phyloP scores from a whole-genome alignment of 176 grass and related monocot genomes.

The Lolium rigidum region DNA sequence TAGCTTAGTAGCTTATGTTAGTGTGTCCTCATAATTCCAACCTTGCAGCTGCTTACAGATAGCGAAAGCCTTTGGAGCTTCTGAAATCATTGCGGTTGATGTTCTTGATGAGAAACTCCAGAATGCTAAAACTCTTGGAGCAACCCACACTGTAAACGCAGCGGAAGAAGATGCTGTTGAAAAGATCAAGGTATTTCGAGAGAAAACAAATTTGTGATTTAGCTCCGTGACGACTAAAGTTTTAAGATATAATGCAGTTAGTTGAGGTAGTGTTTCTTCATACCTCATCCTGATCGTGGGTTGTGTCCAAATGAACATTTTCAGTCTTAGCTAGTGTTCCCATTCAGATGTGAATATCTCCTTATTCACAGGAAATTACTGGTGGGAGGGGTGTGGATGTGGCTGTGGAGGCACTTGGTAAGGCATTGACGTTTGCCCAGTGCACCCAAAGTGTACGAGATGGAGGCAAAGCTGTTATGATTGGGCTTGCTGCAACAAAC shows the following conservation, averaged over 20 bases:
- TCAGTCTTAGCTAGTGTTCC: background rate
- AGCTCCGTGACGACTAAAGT: background rate
- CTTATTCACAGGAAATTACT: constrained; percentile 78
- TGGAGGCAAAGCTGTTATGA: constrained; percentile 99
- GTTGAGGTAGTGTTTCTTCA: background rate
- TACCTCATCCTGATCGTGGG: background rate
- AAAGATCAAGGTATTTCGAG: constrained; percentile 72
- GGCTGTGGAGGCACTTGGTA: constrained; percentile 95
- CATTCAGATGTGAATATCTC: constrained; percentile 33
- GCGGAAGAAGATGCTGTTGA: constrained; percentile 90
- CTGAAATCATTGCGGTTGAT: constrained; percentile 95
- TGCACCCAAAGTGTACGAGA: constrained; percentile 90
- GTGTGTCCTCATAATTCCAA: constrained; percentile 13
- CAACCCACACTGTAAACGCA: constrained; percentile 87
- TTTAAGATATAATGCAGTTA: constrained; percentile 14
- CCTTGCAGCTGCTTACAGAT: constrained; percentile 92
- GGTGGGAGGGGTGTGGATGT: constrained; percentile 93
- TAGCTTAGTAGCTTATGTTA: background rate
- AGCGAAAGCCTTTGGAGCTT: constrained; percentile 94
- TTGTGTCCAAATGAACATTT: constrained; percentile 10
- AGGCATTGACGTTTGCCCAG: constrained; percentile 82
- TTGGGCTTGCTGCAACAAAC: constrained; percentile 82
- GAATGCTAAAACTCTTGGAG: constrained; percentile 82
- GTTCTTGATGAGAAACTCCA: constrained; percentile 92
- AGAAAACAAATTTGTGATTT: constrained; percentile 1